Evolutionary conservation across 2,329 filamentous ascomycete species (phyloP).

Genomic region (Raffaelea deltoideospora): DNA sequence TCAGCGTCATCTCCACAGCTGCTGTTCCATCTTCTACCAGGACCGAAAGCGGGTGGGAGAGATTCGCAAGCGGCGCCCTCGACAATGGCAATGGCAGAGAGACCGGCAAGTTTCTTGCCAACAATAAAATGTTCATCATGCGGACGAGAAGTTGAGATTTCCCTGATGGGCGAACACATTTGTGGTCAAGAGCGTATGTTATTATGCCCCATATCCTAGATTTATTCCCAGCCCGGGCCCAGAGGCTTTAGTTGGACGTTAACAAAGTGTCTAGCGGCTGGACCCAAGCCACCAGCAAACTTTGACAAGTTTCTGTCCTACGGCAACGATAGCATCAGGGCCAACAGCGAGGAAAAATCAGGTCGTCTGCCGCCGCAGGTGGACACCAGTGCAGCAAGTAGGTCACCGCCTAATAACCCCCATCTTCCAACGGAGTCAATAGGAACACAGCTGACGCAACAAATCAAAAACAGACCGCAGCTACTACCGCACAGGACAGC

Average conservation of each 20-base stretch:
- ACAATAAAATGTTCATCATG: slow-evolving; percentile 82
- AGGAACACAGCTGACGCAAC: no score
- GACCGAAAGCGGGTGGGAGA: no score
- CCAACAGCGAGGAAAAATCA: slow-evolving; percentile 18
- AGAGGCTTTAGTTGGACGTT: neutral
- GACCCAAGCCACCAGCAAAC: slow-evolving; percentile 2
- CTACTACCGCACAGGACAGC: slow-evolving; percentile 38
- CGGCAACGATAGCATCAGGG: slow-evolving; percentile 15
- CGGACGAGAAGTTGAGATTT: slow-evolving; percentile 63
- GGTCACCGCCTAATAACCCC: slow-evolving; percentile 11
- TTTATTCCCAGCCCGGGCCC: neutral
- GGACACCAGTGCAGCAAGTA: slow-evolving; percentile 43
- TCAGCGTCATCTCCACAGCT: no score
- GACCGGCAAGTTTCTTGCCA: slow-evolving; percentile 55
- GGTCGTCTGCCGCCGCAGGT: slow-evolving; percentile 36
- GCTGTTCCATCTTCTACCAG: no score
- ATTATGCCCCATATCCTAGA: neutral
- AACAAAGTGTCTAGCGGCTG: neutral
- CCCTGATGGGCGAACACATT: slow-evolving; percentile 71
- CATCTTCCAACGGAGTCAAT: slow-evolving; percentile 17
- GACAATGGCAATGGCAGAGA: slow-evolving; percentile 7
- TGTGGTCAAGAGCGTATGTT: slow-evolving; percentile 39
- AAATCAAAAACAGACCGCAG: slow-evolving; percentile 38
- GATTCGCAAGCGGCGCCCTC: no score
- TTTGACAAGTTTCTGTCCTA: slow-evolving; percentile 23